Evolutionary conservation across 2,329 filamentous ascomycete genomes (phyloP), one percentile per base, ranked within the genome.

Genomic region (Gremmenia infestans): DNA sequence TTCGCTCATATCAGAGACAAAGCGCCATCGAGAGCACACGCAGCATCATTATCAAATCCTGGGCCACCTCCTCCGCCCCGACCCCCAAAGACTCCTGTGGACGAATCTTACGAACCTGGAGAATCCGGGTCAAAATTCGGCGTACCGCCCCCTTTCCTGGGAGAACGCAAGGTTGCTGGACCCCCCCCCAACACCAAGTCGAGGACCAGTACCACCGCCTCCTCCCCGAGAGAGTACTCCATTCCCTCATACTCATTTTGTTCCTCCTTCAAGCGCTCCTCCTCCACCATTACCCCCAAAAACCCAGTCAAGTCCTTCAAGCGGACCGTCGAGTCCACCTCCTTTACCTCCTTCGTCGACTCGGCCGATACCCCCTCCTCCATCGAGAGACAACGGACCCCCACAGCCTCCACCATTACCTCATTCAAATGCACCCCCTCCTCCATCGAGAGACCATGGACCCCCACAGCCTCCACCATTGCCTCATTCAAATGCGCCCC

Each of bases 111-210:
- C 54, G 77, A 79, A 48, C 72, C 76, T 19, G 73, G 65, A 48
- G 69, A 71, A 55, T 55, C 72, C 37, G 64, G 69, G 4, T 78
- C 81, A 52, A 87, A 78, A 62, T 91, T 90, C 67, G 83, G 81
- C 36, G 89, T 96, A 5, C 91, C 92, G 54, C 91, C 92, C 6
- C 84, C 89, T 2, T 95, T 95, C 67, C 68, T 80, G 49, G 87
- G 88, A 47, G 83, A 86, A 65, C 74, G 82, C 59, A 82, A 75
- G 60, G 75, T 82, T 28, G 5, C 5, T 45, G 77, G 78, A n/a
- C n/a, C 86, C 89, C 40, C 89, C 89, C n/a, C 85, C 88, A 50
- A 86, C 89, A 23, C 88, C 89, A 39, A 85, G 80, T 69, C 84
- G 89, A 62, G 83, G 82, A 32, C 77, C 85, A 39, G 83, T 86